Base-by-base conservation (phyloP, 352 stramenopile species). In the Globisporangium nunn region DNA sequence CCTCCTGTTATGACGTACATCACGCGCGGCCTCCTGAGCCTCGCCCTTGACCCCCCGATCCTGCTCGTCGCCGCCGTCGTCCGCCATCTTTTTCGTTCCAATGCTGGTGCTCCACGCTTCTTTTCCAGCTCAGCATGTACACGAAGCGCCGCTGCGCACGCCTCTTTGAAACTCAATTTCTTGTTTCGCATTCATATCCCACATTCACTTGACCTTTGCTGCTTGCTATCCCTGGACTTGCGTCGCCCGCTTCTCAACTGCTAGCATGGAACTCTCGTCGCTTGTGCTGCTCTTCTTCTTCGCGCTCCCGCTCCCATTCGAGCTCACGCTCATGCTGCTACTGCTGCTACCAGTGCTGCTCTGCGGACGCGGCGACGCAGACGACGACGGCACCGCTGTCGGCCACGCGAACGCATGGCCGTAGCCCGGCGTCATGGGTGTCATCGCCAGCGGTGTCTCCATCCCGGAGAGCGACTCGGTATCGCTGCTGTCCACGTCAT, bases 11-110 rank as follows among this genome's bases (percentile, higher is more conserved):
- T 6, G 12, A 18, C 68, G 10, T 54, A 75, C 68, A 50, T 76
- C 68, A 1, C 68, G 59, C 10, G 62, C 46, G 37, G 51, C 49
- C 3, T 73, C 68, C 40, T 58, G 48, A 6, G 51, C 46, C 56
- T 75, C 67, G 35, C 56, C 56, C 2, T 70, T 62, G 50, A 6
- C 37, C 10, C 17, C 39, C 12, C 59, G 64, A 45, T 60, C 58
- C 35, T 58, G 45, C 40, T 73, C 68, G 8, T 71, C 68, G 3
- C n/a, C 68, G 3, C n/a, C 62, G 29, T 71, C 68, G 59, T 76
- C 68, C 8, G 59, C 62, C 65, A 73, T 73, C 37, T 29, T 31
- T 14, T 40, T 23, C 23, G 23, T 23, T 23, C 23, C 23, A 23
- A 23, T 23, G 23, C 23, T 23, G 23, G 23, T 23, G 23, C 23